Percentiles rank a stretch among this genome's conserved stretches.
Evolutionary conservation across 2,329 filamentous ascomycete genomes (phyloP).

Genomic region (Fusarium sp.): DNA sequence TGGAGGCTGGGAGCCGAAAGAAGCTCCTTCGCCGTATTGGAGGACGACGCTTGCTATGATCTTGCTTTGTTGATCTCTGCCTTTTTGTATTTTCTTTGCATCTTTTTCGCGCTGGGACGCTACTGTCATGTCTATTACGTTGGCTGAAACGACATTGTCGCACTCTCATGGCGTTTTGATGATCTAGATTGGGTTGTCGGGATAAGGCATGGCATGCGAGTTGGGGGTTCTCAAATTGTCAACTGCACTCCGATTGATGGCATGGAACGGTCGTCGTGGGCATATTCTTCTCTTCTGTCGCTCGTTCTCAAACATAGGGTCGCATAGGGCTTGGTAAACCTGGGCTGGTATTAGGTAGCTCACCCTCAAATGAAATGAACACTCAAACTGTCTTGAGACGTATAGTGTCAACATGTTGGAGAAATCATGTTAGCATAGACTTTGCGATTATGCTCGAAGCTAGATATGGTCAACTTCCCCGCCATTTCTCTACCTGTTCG

Average conservation of each 20-base stretch:
- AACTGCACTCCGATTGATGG: constrained; percentile 14
- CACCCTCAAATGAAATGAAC: constrained; percentile 20
- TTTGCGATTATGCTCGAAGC: constrained; percentile 25
- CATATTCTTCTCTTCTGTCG: constrained; percentile 31
- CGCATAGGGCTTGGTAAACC: constrained; percentile 11
- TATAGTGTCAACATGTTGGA: not conserved
- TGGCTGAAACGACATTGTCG: constrained; percentile 41
- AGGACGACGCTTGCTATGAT: constrained; percentile 43
- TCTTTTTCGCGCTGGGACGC: constrained; percentile 34
- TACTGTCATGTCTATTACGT: constrained; percentile 31
- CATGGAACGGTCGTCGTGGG: constrained; percentile 12
- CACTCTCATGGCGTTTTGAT: constrained; percentile 44
- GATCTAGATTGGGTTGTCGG: constrained; percentile 37
- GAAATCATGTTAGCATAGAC: constrained; percentile 12
- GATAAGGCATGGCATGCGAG: constrained; percentile 18
- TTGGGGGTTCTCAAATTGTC: constrained; percentile 22
- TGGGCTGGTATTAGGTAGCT: constrained; percentile 32
- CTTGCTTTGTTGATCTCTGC: not conserved
- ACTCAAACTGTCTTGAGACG: constrained; percentile 1
- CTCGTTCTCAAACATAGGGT: constrained; percentile 26
- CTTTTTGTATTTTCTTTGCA: not conserved
- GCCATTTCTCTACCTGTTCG: constrained; percentile 45
- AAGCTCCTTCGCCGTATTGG: constrained; percentile 56
- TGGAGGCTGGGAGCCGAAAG: constrained; percentile 46
- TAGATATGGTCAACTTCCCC: constrained; percentile 40